Evolutionary conservation across 208 protist species (phyloP), one percentile per base, ranked within the genome.

Genomic region (Zelonia costaricensis): DNA sequence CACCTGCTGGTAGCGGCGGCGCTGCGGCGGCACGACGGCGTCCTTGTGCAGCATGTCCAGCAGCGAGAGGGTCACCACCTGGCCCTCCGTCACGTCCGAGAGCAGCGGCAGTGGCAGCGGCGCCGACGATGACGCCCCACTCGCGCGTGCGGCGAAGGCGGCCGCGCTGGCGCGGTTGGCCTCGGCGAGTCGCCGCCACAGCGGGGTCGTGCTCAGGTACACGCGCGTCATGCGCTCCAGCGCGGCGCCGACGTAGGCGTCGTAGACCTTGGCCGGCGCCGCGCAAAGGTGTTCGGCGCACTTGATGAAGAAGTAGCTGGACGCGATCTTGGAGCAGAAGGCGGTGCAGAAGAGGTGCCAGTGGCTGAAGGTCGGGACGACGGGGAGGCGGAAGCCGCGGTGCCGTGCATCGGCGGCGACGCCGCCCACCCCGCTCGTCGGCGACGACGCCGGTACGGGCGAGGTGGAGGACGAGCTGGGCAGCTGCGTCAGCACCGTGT

Each of bases 281-380:
- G 71, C 42, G 38, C 76, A 68, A 22, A 92, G 53, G 18, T 54
- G 69, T 53, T 89, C 74, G 15, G 86, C 69, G 12, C 78, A 72
- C 63, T 86, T 83, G 9, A 92, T 74, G 15, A 65, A 78, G 62
- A 92, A 92, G 52, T 80, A 90, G 30, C 67, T 66, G 18, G 82
- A 69, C 9, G 62, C 45, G 72, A 89, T 88, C 28, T 63, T 55
- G 13, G 70, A 65, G 75, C 80, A 92, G 42, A 76, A 69, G 25
- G 64, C 62, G 13, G 80, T 90, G 75, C 86, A 92, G 53, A 83
- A 75, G 53, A 92, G 72, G 55, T 92, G 77, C 80, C 83, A 90
- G 57, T 92, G 86, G 22, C 76, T 85, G 10, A 86, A 48, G 3
- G 35, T 54, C 15, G 75, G 76, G 16, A 61, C 33, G 30, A 69